phyloP scores from a whole-genome alignment of 495 filamentous ascomycete species.

The Aspergillus avenaceus region DNA sequence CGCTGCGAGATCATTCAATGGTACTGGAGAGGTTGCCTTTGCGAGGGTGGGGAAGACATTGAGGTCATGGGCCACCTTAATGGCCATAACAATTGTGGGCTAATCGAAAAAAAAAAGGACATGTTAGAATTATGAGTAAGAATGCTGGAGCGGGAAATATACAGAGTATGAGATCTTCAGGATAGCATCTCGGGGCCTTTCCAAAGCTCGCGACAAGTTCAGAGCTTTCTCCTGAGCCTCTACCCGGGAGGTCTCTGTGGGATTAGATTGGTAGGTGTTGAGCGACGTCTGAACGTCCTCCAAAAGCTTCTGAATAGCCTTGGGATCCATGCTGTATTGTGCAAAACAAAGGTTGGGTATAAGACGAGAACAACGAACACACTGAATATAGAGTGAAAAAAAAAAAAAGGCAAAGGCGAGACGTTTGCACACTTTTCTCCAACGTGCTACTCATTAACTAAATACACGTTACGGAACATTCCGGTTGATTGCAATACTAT shows the following conservation, averaged over 20 bases:
- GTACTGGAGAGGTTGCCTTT: constrained; percentile 8
- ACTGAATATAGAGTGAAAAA: not conserved
- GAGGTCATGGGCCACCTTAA: constrained; percentile 20
- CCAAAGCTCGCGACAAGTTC: constrained; percentile 12
- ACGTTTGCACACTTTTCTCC: not conserved
- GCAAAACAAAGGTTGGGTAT: too few species aligned
- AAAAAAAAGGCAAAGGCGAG: not conserved
- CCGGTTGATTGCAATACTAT: not conserved
- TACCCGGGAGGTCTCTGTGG: constrained; percentile 5
- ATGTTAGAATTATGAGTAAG: not conserved
- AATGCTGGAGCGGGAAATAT: not conserved
- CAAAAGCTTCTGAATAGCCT: constrained; percentile 5
- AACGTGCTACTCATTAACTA: not conserved
- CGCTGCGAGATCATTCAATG: constrained; percentile 11
- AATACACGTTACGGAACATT: not conserved
- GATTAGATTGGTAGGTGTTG: not conserved
- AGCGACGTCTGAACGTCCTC: constrained; percentile 17
- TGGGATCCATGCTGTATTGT: constrained; percentile 1
- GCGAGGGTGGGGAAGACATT: constrained; percentile 15
- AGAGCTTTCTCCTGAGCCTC: constrained; percentile 11
- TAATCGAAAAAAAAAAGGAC: not conserved
- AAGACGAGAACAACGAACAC: too few species aligned
- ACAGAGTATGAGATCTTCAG: constrained; percentile 16
- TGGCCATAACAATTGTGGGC: constrained; percentile 20
- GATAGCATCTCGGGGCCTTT: constrained; percentile 16